phyloP scores from a whole-genome alignment of 2,329 filamentous ascomycete species.

The Mycosphaerella arachidis region DNA sequence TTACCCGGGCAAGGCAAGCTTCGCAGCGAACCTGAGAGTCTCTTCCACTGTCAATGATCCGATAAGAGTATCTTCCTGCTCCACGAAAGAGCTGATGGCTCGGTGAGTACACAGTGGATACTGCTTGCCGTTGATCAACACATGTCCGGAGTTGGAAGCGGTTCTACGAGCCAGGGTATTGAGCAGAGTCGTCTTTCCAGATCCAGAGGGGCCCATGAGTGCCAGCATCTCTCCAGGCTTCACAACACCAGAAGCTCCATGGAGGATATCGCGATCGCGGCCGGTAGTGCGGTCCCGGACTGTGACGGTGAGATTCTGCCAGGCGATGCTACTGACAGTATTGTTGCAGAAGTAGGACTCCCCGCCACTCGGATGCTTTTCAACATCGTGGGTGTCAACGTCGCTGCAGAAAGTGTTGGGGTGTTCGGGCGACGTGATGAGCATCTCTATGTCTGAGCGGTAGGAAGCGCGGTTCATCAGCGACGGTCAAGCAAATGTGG shows the following conservation, averaged over 20 bases:
- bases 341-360: conserved; percentile 49
- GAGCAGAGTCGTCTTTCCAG: conserved; percentile 77
- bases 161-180: conserved; percentile 66
- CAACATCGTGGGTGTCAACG: conserved; percentile 10
- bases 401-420: conserved; percentile 4
- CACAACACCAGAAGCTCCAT: conserved; percentile 17
- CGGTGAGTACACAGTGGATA: conserved; percentile 33
- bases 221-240: conserved; percentile 65
- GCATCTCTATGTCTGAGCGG: conserved; percentile 20
- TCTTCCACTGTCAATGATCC: conserved; percentile 73
- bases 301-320: conserved; percentile 60
- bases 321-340: conserved; percentile 57
- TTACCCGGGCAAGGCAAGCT: conserved; percentile 48
- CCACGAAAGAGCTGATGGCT: conserved; percentile 67
- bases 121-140: conserved; percentile 57
- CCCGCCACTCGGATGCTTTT: conserved; percentile 11
- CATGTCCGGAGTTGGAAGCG: conserved; percentile 45
- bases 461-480: conserved; percentile 16
- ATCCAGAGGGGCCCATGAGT: conserved; percentile 66
- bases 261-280: conserved; percentile 41
- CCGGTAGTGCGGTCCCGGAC: conserved; percentile 65
- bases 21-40: conserved; percentile 70
- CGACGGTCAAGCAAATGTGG: conserved; percentile 1
- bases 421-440: conserved; percentile 15
- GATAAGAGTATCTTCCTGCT: conserved; percentile 79